phyloP scores from a whole-genome alignment of 805 yeast genomes.

The Sugiyamaella marilandica region DNA sequence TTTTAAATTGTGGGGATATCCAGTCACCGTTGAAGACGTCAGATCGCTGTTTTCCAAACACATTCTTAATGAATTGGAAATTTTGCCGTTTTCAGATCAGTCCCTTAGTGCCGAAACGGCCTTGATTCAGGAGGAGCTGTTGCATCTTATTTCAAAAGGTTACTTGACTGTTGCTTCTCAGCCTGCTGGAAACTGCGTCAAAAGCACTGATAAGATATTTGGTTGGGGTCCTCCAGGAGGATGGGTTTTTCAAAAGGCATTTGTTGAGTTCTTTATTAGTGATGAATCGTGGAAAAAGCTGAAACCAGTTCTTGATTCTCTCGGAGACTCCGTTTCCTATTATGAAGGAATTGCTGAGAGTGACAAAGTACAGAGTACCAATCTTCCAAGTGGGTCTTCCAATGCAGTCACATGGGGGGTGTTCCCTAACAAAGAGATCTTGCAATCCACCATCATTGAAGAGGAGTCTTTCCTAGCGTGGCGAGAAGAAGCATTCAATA shows the following conservation, averaged over 20 bases:
- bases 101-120: constrained; percentile 87
- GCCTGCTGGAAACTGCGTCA: constrained; percentile 82
- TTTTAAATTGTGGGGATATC: constrained; percentile 73
- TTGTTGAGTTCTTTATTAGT: constrained; percentile 83
- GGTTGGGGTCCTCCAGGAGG: constrained; percentile 99
- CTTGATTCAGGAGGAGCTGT: constrained; percentile 83
- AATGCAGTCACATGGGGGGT: constrained; percentile 98
- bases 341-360: constrained; percentile 61
- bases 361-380: constrained; percentile 39
- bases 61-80: constrained; percentile 66
- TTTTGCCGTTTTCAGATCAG: constrained; percentile 88
- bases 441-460: constrained; percentile 89
- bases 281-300: constrained; percentile 64
- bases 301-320: constrained; percentile 46
- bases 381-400: constrained; percentile 49
- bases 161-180: constrained; percentile 91
- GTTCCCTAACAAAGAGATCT: constrained; percentile 82
- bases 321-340: constrained; percentile 54
- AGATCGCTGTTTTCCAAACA: constrained; percentile 65
- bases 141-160: constrained; percentile 67
- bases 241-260: constrained; percentile 84
- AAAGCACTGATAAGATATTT: constrained; percentile 76
- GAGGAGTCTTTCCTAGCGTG: constrained; percentile 91
- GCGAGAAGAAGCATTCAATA: constrained; percentile 90
- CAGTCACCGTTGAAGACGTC: constrained; percentile 55